Percentiles rank a stretch among this genome's conserved stretches.
These are phyloP conservation scores for Madurella fahalii DNA, from an alignment of 2,329 filamentous ascomycete genomes.

Conservation along the genomic window DNA sequence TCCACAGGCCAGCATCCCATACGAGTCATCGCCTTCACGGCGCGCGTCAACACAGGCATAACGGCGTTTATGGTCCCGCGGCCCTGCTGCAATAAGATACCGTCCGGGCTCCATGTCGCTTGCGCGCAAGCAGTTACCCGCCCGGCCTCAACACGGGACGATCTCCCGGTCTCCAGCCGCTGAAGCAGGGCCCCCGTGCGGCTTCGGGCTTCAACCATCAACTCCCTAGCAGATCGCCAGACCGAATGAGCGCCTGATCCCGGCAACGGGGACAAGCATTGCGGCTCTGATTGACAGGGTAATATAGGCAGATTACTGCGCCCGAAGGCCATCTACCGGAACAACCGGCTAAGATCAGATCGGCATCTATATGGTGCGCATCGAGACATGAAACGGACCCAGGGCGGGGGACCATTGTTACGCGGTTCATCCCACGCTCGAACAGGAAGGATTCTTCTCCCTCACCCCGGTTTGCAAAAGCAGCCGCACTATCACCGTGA, in stretches of 20 bases:
- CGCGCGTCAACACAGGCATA: slow-evolving; percentile 2
- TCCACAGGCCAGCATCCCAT: not conserved
- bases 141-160: slow-evolving; percentile 13
- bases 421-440: slow-evolving; percentile 1
- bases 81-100: slow-evolving; percentile 8
- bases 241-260: not conserved
- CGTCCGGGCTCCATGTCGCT: slow-evolving; percentile 4
- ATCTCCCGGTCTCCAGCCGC: slow-evolving; percentile 12
- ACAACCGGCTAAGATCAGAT: slow-evolving; percentile 12
- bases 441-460: slow-evolving; percentile 5
- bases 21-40: not conserved
- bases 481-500: too few relatives aligned
- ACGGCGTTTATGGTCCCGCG: not conserved
- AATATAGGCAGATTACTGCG: slow-evolving; percentile 23
- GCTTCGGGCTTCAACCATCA: not conserved
- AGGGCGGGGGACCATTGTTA: slow-evolving; percentile 1
- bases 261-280: slow-evolving; percentile 13
- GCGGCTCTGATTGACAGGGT: slow-evolving; percentile 21
- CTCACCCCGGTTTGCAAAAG: too few relatives aligned
- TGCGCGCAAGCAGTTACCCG: not conserved
- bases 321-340: slow-evolving; percentile 13
- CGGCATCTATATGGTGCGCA: slow-evolving; percentile 8
- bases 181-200: not conserved
- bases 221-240: not conserved
- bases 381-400: slow-evolving; percentile 15